Conservation (phyloP, 1,139 yeast species). For the Lodderomyces metapsilosis region DNA sequence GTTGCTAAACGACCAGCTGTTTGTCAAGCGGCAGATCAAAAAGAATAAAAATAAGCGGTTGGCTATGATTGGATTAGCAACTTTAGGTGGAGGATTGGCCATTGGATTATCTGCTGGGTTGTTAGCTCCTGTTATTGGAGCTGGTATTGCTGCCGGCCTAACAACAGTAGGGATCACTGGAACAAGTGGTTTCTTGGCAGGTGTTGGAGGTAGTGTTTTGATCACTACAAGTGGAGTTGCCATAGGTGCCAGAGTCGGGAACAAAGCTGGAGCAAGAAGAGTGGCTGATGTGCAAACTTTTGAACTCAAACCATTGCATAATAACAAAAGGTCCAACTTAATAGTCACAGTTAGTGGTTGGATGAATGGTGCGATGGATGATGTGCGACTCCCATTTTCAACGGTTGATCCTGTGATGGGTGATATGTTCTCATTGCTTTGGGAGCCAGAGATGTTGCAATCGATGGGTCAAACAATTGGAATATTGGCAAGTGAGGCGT, state of each 20-base stretch:
- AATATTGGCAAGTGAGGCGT: constrained; percentile 89
- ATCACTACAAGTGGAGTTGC: constrained; percentile 92
- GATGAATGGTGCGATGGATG: constrained; percentile 96
- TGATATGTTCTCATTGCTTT: constrained; percentile 81
- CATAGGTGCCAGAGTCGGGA: constrained; percentile 87
- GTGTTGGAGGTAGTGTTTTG: constrained; percentile 94
- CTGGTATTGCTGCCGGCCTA: constrained; percentile 96
- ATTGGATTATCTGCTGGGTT: constrained; percentile 94
- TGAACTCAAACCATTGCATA: constrained; percentile 89
- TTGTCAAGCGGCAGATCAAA: constrained; percentile 68
- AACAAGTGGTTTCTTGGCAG: constrained; percentile 87
- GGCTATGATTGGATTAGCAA: constrained; percentile 91
- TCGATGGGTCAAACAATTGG: constrained; percentile 96
- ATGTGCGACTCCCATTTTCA: constrained; percentile 92
- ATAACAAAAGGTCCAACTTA: constrained; percentile 82
- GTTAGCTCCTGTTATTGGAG: constrained; percentile 96
- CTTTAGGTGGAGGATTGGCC: constrained; percentile 95
- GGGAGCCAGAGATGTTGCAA: constrained; percentile 98
- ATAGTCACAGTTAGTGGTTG: constrained; percentile 95
- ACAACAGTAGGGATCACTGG: constrained; percentile 94
- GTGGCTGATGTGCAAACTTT: constrained; percentile 92
- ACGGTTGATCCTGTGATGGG: constrained; percentile 98
- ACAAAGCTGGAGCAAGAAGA: constrained; percentile 79
- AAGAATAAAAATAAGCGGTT: constrained; percentile 64
- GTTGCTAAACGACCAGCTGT: constrained; percentile 69